phyloP scores from a whole-genome alignment of 2,329 filamentous ascomycete species.

The Sclerotinia glacialis region DNA sequence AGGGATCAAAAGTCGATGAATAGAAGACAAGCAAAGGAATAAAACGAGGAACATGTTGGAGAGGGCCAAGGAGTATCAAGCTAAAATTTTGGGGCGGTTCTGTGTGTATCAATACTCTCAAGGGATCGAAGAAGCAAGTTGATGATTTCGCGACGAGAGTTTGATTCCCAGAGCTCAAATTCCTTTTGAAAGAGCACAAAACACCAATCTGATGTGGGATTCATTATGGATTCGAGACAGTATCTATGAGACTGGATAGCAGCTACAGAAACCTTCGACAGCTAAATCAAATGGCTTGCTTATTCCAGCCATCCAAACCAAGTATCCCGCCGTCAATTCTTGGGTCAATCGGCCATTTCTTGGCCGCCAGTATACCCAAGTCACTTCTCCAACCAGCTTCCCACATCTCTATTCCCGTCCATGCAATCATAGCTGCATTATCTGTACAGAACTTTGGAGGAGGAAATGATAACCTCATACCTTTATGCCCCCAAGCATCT shows the following conservation, averaged over 20 bases:
- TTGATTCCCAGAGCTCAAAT: too few relatives aligned
- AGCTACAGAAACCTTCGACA: background rate
- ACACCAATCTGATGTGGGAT: background rate
- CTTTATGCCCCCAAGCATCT: conserved; percentile 60
- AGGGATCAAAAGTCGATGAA: background rate
- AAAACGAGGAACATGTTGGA: too few relatives aligned
- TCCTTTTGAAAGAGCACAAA: too few relatives aligned
- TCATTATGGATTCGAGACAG: background rate
- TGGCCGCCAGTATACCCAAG: conserved; percentile 56
- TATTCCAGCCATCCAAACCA: conserved; percentile 54
- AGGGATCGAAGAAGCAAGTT: background rate
- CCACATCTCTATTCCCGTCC: conserved; percentile 92
- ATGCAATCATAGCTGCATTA: conserved; percentile 97
- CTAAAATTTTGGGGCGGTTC: background rate
- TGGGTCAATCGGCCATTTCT: conserved; percentile 73
- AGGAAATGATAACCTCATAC: conserved; percentile 68
- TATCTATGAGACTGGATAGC: background rate
- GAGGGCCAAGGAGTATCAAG: background rate
- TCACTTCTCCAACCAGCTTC: conserved; percentile 68
- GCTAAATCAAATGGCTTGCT: background rate
- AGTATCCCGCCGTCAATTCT: conserved; percentile 61
- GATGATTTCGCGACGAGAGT: background rate
- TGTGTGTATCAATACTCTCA: background rate
- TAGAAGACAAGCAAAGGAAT: background rate
- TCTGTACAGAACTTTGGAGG: conserved; percentile 80